phyloP scores from a whole-genome alignment of 106 monocot species.

The Phalaenopsis aphrodite region DNA sequence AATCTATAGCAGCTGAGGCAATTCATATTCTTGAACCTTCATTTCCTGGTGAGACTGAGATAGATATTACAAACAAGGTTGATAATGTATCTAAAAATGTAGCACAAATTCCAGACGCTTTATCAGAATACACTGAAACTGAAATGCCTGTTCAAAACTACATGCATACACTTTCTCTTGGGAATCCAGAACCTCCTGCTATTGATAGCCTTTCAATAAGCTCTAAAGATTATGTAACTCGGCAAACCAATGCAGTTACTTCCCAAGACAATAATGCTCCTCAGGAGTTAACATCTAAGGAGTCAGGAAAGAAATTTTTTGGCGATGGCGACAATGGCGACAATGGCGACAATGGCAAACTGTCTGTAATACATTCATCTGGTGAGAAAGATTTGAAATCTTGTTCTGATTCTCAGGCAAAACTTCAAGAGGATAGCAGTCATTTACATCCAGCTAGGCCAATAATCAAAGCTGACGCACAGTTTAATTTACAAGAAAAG shows the following conservation, averaged over 20 bases:
- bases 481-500: constrained; percentile 7
- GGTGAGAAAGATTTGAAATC: constrained; percentile 6
- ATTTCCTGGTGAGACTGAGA: constrained; percentile 12
- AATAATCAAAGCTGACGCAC: constrained; percentile 1
- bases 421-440: constrained; percentile 11
- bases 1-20: constrained; percentile 9
- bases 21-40: constrained; percentile 8
- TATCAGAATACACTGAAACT: constrained; percentile 13
- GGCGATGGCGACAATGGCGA: constrained; percentile 6
- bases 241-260: not conserved
- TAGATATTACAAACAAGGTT: not conserved
- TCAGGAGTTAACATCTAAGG: constrained; percentile 9
- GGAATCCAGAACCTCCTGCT: constrained; percentile 12
- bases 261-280: constrained; percentile 10
- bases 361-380: constrained; percentile 8
- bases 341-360: constrained; percentile 13
- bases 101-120: constrained; percentile 11
- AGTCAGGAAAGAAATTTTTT: constrained; percentile 1
- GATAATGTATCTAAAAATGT: constrained; percentile 14
- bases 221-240: constrained; percentile 10
- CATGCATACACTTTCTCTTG: not conserved
- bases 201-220: constrained; percentile 21
- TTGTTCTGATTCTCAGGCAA: constrained; percentile 4
- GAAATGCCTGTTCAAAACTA: constrained; percentile 10
- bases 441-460: constrained; percentile 10